Evolutionary conservation across 306 rosid genomes (phyloP), one percentile per base, ranked within the genome.

Genomic region (Cucurbita moschata): DNA sequence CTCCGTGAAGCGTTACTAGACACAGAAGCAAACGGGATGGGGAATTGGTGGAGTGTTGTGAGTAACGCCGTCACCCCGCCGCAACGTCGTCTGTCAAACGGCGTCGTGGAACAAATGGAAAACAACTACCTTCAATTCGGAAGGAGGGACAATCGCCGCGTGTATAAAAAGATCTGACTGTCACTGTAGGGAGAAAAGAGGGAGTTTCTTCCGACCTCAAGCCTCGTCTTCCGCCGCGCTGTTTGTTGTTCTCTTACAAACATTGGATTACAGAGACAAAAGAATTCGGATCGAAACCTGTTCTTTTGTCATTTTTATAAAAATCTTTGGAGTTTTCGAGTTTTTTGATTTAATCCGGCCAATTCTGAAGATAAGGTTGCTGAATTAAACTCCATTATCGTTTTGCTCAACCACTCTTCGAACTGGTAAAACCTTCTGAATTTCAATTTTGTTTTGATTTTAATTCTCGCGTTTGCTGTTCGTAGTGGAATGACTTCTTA

Each of bases 231-330:
- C 74, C 79, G 81, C 83, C 78, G 75, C 59, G 62, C 82, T 73
- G 88, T 81, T 87, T 72, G 83, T 87, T 72, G 83, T 66, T 83
- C 79, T 76, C 82, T 47, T 43, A 82, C 73, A 77, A 62, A 66
- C 61, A 50, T 47, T 74, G 42, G 74, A 82, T 69, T 84, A 26
- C 18, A 72, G n/a, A 46, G 47, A 60, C 63, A 37, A 1, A 15
- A 50, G 8, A 72, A 47, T 44, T 74, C 9, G 37, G 58, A 26
- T 26, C 10, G 72, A 40, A 84, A 70, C 51, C 5, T 67, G 21
- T 72, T 72, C 64, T 44, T 76, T 80, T 38, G 42, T n/a, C 61
- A 49, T 60, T 75, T 71, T 78, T 35, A 10, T 1, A 1, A 1
- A 5, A 16, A 40, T 85, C 50, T 58, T 60, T 53, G 19, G 44